phyloP scores from a whole-genome alignment of 495 filamentous ascomycete species.

The Daldinia caldariorum region DNA sequence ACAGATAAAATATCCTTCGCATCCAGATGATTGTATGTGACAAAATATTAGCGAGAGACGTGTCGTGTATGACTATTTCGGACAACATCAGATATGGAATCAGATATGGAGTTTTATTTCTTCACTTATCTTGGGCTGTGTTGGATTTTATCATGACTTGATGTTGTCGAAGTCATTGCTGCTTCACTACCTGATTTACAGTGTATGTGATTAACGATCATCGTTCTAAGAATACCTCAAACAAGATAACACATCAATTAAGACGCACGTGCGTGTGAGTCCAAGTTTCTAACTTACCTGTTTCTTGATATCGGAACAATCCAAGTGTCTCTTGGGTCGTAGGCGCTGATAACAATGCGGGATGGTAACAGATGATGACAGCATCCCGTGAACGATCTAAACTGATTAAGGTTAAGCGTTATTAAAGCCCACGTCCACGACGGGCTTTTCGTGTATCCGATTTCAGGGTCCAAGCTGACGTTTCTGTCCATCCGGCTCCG shows the following conservation, averaged over 20 bases:
- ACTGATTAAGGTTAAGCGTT: slow-evolving; percentile 20
- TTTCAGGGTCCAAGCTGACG: slow-evolving; percentile 28
- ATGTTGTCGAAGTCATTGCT: too few species aligned
- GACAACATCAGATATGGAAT: too few species aligned
- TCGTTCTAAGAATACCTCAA: slow-evolving; percentile 6
- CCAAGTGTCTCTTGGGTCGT: slow-evolving; percentile 32
- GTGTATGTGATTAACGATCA: neutral
- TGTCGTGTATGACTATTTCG: too few species aligned
- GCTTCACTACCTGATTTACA: too few species aligned
- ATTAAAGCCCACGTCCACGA: slow-evolving; percentile 16
- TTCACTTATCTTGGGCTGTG: too few species aligned
- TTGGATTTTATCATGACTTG: too few species aligned
- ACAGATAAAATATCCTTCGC: too few species aligned
- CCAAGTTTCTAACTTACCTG: too few species aligned
- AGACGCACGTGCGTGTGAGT: slow-evolving; percentile 4
- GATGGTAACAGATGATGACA: slow-evolving; percentile 26
- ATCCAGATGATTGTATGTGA: too few species aligned
- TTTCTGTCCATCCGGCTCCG: neutral
- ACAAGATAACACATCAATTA: slow-evolving; percentile 14
- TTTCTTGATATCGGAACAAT: slow-evolving; percentile 10
- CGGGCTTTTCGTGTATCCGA: slow-evolving; percentile 1
- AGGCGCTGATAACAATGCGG: slow-evolving; percentile 7
- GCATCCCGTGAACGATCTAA: slow-evolving; percentile 29
- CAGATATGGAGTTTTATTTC: too few species aligned
- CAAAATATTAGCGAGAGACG: too few species aligned